These are phyloP conservation scores for Paraurostyla sp. DNA, from an alignment of 73 alveolate genomes.

Conservation along the genomic window DNA sequence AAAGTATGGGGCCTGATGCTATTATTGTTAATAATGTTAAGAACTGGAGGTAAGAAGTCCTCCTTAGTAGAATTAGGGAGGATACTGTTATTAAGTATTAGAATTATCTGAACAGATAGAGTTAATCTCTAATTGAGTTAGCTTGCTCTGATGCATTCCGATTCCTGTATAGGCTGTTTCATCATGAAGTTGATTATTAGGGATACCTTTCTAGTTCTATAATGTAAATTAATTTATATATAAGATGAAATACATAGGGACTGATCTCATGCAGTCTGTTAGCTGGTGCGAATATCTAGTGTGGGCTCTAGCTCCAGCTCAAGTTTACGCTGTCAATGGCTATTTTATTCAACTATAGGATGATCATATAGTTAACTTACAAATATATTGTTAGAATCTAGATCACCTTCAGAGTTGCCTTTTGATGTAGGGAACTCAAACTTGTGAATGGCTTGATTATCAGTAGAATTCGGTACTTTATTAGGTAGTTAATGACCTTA, in stretches of 20 bases:
- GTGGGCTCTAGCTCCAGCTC: slow-evolving; percentile 52
- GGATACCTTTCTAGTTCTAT: slow-evolving; percentile 16
- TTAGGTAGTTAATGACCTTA: not conserved
- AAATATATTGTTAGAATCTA: slow-evolving; percentile 14
- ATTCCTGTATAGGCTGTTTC: slow-evolving; percentile 5
- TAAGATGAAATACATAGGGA: not conserved
- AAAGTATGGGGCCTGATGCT: not conserved
- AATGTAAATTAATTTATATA: not conserved
- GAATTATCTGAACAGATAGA: slow-evolving; percentile 28
- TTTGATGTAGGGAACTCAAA: slow-evolving; percentile 58
- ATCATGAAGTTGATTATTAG: not conserved
- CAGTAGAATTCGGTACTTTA: slow-evolving; percentile 20
- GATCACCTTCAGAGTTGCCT: slow-evolving; percentile 51
- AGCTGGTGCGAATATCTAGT: slow-evolving; percentile 25
- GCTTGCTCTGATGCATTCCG: not conserved
- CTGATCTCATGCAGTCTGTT: slow-evolving; percentile 32
- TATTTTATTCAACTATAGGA: not conserved
- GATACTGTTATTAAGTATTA: not conserved
- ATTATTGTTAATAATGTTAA: not conserved
- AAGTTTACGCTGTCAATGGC: slow-evolving; percentile 26
- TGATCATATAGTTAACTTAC: not conserved
- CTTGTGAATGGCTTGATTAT: slow-evolving; percentile 3
- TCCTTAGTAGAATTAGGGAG: slow-evolving; percentile 8
- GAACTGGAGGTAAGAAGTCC: slow-evolving; percentile 16
- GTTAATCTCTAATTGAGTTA: slow-evolving; percentile 28